A percentile compares a stretch with the other conserved stretches of the same genome.
phyloP scores from a whole-genome alignment of 2,329 filamentous ascomycete species.

The Dothideomycetes sp. region DNA sequence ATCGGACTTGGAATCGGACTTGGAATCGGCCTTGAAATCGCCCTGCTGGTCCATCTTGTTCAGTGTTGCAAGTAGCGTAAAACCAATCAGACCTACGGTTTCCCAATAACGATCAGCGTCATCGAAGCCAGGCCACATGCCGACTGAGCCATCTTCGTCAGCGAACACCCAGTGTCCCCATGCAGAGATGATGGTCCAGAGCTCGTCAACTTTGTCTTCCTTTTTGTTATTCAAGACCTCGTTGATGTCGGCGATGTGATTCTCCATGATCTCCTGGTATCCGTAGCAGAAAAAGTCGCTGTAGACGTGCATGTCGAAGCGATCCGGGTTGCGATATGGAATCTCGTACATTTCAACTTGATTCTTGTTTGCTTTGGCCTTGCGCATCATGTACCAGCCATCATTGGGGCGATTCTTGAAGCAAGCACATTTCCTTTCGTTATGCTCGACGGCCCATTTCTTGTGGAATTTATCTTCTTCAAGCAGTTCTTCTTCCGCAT shows the following conservation, averaged over 20 bases:
- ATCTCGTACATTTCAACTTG: slow-evolving; percentile 1
- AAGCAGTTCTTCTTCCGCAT: too few species aligned
- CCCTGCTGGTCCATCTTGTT: slow-evolving; percentile 5
- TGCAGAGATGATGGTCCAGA: slow-evolving; percentile 2
- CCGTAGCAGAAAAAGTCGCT: slow-evolving; percentile 6
- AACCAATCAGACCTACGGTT: slow-evolving; percentile 3
- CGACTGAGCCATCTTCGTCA: neutral
- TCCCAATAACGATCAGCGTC: neutral
- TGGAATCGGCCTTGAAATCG: slow-evolving; percentile 1
- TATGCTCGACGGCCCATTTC: neutral
- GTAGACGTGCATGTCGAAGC: slow-evolving; percentile 6
- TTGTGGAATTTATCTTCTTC: neutral
- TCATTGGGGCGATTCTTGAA: slow-evolving; percentile 3
- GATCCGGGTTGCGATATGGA: neutral
- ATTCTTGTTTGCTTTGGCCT: slow-evolving; percentile 1
- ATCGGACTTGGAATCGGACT: neutral
- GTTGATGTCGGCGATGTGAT: slow-evolving; percentile 7
- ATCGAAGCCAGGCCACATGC: neutral
- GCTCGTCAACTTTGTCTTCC: slow-evolving; percentile 2
- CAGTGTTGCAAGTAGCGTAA: neutral
- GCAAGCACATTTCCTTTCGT: slow-evolving; percentile 4
- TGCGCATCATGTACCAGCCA: slow-evolving; percentile 9
- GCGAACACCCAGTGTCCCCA: slow-evolving; percentile 2
- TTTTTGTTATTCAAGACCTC: slow-evolving; percentile 2
- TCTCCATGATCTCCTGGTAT: slow-evolving; percentile 4